phyloP scores from a whole-genome alignment of 345 rosid genomes.

The Eutrema japonicum region DNA sequence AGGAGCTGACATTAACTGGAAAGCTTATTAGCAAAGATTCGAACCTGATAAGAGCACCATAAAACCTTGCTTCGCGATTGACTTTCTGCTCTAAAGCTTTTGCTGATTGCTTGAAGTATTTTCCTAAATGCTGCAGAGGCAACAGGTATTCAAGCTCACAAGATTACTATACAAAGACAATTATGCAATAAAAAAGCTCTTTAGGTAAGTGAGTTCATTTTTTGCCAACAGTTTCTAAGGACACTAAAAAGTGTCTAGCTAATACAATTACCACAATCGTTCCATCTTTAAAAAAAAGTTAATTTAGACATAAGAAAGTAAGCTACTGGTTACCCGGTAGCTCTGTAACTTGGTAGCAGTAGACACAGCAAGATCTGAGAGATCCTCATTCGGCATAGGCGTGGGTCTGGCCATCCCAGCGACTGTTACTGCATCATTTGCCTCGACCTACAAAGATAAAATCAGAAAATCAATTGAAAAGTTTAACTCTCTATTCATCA shows the following conservation, averaged over 20 bases:
- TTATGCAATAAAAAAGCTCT: neutral
- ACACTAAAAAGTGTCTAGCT: slow-evolving; percentile 10
- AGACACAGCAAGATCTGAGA: slow-evolving; percentile 83
- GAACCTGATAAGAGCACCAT: slow-evolving; percentile 94
- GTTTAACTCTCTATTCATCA: neutral
- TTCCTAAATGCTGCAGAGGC: slow-evolving; percentile 73
- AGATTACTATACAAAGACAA: slow-evolving; percentile 3
- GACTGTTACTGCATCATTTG: slow-evolving; percentile 82
- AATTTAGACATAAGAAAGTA: slow-evolving; percentile 15
- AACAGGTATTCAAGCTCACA: slow-evolving; percentile 14
- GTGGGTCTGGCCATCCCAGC: slow-evolving; percentile 89
- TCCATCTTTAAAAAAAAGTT: neutral
- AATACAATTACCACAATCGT: neutral
- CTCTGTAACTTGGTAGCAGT: slow-evolving; percentile 90
- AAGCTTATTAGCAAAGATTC: slow-evolving; percentile 13
- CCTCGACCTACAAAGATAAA: slow-evolving; percentile 64
- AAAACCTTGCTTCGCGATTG: slow-evolving; percentile 87
- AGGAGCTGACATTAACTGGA: neutral
- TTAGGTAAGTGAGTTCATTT: neutral
- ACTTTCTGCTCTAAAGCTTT: slow-evolving; percentile 85
- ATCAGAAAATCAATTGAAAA: neutral
- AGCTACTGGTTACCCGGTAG: slow-evolving; percentile 61
- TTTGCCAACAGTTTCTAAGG: slow-evolving; percentile 19
- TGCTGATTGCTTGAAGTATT: slow-evolving; percentile 91
- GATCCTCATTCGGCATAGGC: slow-evolving; percentile 65